Conservation (phyloP, 2,329 filamentous ascomycete genomes). For the Penicillium concentricum region DNA sequence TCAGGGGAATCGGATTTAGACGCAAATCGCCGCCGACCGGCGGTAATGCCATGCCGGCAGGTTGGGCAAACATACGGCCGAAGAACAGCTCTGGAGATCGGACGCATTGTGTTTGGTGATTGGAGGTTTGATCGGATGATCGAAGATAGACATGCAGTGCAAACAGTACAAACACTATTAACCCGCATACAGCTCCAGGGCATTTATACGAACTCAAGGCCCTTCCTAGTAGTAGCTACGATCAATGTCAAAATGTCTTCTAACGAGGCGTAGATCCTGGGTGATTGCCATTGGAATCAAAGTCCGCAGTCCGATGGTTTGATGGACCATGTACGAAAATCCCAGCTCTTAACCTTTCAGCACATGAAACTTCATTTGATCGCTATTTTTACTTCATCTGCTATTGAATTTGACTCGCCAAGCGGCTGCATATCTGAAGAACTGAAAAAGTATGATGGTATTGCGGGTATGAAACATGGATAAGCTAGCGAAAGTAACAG, state of each 20-base stretch:
- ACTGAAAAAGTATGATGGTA: conserved; percentile 9
- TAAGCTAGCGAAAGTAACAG: conserved; percentile 16
- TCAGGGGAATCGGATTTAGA: conserved; percentile 54
- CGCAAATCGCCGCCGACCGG: conserved; percentile 32
- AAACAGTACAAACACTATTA: conserved; percentile 25
- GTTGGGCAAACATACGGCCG: conserved; percentile 44
- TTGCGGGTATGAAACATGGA: conserved; percentile 23
- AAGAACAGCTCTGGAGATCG: conserved; percentile 30
- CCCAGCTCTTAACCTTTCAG: neutral
- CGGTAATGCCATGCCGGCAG: conserved; percentile 33
- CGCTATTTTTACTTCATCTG: neutral
- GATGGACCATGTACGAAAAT: neutral
- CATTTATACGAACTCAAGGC: neutral
- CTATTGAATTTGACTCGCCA: neutral
- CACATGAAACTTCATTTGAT: neutral
- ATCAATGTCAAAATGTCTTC: neutral
- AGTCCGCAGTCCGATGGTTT: neutral
- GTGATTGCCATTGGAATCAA: neutral
- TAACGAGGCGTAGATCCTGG: neutral
- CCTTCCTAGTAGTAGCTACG: neutral
- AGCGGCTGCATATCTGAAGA: neutral
- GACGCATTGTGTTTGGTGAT: conserved; percentile 33
- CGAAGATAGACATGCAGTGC: conserved; percentile 16
- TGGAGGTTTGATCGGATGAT: conserved; percentile 14
- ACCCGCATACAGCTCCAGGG: neutral